Base-by-base conservation (phyloP, 2,329 filamentous ascomycete genomes). In the Nigrospora sphaerica region DNA sequence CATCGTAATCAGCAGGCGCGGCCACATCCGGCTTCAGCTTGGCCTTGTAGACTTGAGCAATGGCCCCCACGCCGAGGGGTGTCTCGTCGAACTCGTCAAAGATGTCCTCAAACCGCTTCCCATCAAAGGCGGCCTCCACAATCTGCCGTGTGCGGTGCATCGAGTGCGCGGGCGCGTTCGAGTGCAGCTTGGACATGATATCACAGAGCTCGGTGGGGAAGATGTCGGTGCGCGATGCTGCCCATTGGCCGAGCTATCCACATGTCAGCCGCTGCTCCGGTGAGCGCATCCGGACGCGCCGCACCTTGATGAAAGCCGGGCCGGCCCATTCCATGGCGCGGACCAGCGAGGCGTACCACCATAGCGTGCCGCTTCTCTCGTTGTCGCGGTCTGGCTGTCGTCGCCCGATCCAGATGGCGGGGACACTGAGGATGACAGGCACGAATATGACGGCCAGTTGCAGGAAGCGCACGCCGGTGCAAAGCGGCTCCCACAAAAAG, bases 21-120 rank as follows among this genome's bases (percentile, higher is more conserved):
- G 86, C 82, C 44, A 97, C 70, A 55, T 87, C 83, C 0, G 86
- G 79, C 60, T 90, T 95, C 39, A 98, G 69, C 64, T 90, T 96
- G 1, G 93, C 93, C 62, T 89, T 95, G 75, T 98, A 98, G 3
- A 97, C 93, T 64, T 98, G 93, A 0, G 93, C 93, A 57, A 98
- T 97, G 31, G 93, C 93, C 12, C 93, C 93, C 1, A 97, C 92
- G 1, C 93, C 93, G 0, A 98, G 71, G 0, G 93, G 93, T 54
- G 75, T 81, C 66, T 95, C 88, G 28, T 96, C 77, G 55, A 98
- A 98, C 62, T 97, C 93, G 31, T 95, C 88, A 57, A 98, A 98
- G 49, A 98, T 96, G 6, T 95, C 88, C 12, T 92, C 83, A 53
- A 98, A 96, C 0, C 67, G 58, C 46, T 86, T 77, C 1, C 86